Conservation (phyloP, 73 alveolate genomes). For the Blepharisma stoltei region DNA sequence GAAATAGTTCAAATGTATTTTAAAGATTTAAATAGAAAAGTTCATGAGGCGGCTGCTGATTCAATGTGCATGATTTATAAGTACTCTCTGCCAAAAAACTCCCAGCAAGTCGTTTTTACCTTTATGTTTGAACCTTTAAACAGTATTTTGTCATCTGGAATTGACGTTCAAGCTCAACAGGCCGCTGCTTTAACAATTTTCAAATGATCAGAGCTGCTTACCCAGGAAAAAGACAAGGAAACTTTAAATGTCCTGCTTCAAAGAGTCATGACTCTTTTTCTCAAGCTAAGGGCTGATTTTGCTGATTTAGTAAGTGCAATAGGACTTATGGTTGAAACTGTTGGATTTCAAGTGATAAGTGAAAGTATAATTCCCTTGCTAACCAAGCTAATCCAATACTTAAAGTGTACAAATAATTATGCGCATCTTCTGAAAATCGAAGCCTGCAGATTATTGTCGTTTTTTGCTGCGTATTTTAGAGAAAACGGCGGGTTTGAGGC, state of each 20-base stretch:
- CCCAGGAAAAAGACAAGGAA: background rate
- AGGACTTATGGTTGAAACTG: background rate
- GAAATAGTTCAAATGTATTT: background rate
- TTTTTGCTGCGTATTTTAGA: background rate
- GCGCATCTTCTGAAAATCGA: background rate
- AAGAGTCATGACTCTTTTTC: background rate
- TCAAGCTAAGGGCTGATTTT: slow-evolving; percentile 2
- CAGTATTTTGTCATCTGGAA: background rate
- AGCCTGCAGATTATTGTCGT: background rate
- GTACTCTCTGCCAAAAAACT: background rate
- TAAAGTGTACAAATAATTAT: background rate
- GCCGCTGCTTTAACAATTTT: background rate
- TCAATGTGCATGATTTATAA: background rate
- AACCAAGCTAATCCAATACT: background rate
- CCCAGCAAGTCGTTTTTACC: background rate
- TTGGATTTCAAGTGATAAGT: background rate
- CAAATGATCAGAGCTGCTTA: background rate
- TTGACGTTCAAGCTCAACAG: background rate
- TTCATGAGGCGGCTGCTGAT: background rate
- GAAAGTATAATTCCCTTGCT: background rate
- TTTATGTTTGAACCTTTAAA: background rate
- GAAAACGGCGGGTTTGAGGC: no score
- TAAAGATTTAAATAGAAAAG: background rate
- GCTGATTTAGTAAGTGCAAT: background rate
- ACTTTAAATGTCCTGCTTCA: background rate